phyloP scores from a whole-genome alignment of 306 rosid genomes.

The Prunus mongolica region DNA sequence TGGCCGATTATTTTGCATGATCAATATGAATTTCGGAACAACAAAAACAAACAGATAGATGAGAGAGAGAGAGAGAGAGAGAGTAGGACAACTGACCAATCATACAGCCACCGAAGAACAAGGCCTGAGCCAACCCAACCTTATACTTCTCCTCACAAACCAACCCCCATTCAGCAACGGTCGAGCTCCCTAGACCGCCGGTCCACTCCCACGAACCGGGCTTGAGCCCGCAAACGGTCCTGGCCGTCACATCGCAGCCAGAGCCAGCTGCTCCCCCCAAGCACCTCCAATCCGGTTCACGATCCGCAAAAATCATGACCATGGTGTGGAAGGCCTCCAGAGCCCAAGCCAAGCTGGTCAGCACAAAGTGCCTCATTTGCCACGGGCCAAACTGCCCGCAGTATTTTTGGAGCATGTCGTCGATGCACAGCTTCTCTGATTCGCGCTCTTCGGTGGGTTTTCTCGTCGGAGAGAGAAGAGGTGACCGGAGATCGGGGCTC shows the following conservation, averaged over 20 bases:
- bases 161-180: constrained; percentile 71
- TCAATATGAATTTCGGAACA: not conserved
- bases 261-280: not conserved
- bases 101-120: constrained; percentile 94
- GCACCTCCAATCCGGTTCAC: constrained; percentile 65
- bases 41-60: too few relatives aligned
- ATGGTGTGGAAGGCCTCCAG: constrained; percentile 89
- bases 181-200: constrained; percentile 35
- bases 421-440: constrained; percentile 51
- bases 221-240: constrained; percentile 36
- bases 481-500: constrained; percentile 20
- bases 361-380: constrained; percentile 75
- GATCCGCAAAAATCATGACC: constrained; percentile 91
- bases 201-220: constrained; percentile 78
- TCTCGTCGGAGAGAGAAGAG: constrained; percentile 23
- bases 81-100: constrained; percentile 54
- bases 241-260: constrained; percentile 30
- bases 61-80: not conserved
- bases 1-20: too few relatives aligned
- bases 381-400: constrained; percentile 91
- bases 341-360: constrained; percentile 86
- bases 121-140: constrained; percentile 81
- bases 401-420: constrained; percentile 61
- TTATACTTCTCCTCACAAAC: constrained; percentile 71
- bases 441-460: not conserved